Conservation (phyloP, 73 alveolate genomes). For the Paramecium pentaurelia region DNA sequence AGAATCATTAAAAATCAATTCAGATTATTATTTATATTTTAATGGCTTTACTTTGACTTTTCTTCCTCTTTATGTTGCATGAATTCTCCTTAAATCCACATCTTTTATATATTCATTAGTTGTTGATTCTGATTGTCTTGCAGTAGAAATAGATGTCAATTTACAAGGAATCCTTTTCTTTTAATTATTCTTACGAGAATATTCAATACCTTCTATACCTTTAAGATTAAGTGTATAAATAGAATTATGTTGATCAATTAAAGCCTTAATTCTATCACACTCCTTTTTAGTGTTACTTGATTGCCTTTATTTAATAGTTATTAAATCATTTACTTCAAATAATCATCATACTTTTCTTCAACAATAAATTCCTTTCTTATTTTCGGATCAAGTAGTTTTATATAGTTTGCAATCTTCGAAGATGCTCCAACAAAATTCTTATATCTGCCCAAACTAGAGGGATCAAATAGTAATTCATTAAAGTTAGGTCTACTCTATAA, state of each 20-base stretch:
- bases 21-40: neutral
- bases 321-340: neutral
- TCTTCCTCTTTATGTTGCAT: neutral
- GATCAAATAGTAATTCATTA: neutral
- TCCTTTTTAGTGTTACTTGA: neutral
- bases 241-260: neutral
- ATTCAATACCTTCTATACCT: neutral
- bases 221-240: neutral
- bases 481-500: neutral
- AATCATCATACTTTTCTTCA: neutral
- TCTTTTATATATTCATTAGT: neutral
- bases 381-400: neutral
- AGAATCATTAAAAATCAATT: neutral
- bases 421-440: conserved; percentile 9
- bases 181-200: neutral
- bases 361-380: neutral
- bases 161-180: neutral
- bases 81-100: neutral
- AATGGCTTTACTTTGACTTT: neutral
- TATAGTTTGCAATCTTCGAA: neutral
- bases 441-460: neutral
- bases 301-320: neutral
- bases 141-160: neutral
- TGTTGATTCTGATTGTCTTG: neutral
- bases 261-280: neutral